phyloP scores from a whole-genome alignment of 176 grass and related monocot genomes.

The Calamus simplicifolius region DNA sequence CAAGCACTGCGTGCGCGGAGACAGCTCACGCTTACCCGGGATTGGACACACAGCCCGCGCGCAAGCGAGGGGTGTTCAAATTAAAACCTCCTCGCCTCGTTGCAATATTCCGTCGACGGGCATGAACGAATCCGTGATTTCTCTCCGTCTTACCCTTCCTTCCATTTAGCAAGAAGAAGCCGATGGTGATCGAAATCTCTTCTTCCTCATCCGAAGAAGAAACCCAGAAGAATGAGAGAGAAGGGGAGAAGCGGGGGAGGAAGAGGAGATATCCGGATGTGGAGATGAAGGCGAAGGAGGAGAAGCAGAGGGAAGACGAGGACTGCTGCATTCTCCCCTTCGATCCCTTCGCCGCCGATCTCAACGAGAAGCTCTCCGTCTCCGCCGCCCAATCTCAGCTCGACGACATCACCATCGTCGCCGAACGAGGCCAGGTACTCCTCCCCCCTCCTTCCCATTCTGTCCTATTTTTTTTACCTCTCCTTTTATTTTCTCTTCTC shows the following conservation, averaged over 20 bases:
- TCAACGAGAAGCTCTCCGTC: neutral
- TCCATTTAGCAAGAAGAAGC: too few relatives aligned
- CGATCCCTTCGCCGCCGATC: slow-evolving; percentile 24
- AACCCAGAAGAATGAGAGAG: slow-evolving; percentile 14
- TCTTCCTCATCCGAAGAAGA: slow-evolving; percentile 10
- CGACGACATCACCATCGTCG: slow-evolving; percentile 43
- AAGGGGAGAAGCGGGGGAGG: neutral
- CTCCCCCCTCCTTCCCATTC: neutral
- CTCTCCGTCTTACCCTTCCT: too few relatives aligned
- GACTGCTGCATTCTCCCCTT: slow-evolving; percentile 57
- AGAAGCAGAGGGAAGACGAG: slow-evolving; percentile 44
- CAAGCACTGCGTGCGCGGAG: too few relatives aligned
- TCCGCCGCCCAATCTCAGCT: neutral
- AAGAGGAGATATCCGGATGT: slow-evolving; percentile 27
- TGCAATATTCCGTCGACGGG: too few relatives aligned
- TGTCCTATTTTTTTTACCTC: too few relatives aligned
- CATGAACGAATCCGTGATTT: too few relatives aligned
- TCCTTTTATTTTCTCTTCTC: neutral
- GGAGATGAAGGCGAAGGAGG: slow-evolving; percentile 39
- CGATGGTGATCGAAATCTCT: slow-evolving; percentile 31
- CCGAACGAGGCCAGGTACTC: slow-evolving; percentile 54
- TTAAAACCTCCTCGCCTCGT: too few relatives aligned
- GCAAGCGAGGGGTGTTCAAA: too few relatives aligned
- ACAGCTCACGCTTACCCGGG: too few relatives aligned
- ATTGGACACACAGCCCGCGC: too few relatives aligned